Evolutionary conservation across 2,329 filamentous ascomycete species (phyloP), one percentile per base, ranked within the genome.

Genomic region (Mycosphaerella arachidis): DNA sequence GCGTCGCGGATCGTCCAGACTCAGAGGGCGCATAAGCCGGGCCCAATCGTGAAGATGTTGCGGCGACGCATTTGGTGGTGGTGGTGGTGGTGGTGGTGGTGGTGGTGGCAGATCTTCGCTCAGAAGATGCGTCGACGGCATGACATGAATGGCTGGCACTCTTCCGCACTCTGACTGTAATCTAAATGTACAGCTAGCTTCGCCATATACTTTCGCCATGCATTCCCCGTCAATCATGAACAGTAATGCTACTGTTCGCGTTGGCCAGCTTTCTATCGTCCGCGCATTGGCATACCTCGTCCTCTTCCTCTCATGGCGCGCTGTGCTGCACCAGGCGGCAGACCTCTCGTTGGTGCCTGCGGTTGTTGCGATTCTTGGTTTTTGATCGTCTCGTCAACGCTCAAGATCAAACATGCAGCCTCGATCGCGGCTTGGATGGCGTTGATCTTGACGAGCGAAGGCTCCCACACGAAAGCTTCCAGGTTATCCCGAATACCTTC

Each of bases 401-500:
- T 89, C 71, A 99, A 79, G 68, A 99, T 97, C 79, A 99, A 79
- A 79, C 94, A 99, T 68, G 89, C 90, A 24, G 94, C 94, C 79
- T 99, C 94, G 33, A 92, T 92, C 55, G 94, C 94, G 20, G 94
- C 93, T 80, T 96, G 92, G 66, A 99, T 89, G 67, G 94, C 94
- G 76, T 99, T 99, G 76, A 95, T 83, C 86, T 99, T 99, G 73
- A 99, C 90, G 65, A 97, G 81, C 52, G 90, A 89, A 6, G 94
- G 94, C 79, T 99, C 94, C 94, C 94, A 99, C 46, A 99, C 94
- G 75, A 97, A 99, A 58, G 85, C 87, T 74, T 91, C 89, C 84
- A 97, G 88, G 82, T 97, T 97, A 79, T 99, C 90, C 60, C 91
- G 83, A 64, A 97, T 90, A 63, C 92, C 92, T 79, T 99, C 94